Percentiles rank a stretch among this genome's conserved stretches.
phyloP scores from a whole-genome alignment of 2,329 filamentous ascomycete genomes.

The Sporothrix globosa region DNA sequence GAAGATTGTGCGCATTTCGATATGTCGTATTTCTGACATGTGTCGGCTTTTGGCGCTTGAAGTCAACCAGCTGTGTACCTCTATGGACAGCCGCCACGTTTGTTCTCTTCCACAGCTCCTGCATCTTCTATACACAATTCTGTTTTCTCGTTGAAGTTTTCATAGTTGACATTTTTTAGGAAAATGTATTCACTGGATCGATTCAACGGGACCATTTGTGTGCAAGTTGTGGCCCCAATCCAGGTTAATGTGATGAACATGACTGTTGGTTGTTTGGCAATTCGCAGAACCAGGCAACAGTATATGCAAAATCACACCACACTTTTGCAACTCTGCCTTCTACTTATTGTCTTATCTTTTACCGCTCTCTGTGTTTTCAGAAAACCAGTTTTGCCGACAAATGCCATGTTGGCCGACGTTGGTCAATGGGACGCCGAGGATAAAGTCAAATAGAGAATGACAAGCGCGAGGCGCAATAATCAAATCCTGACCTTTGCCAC shows the following conservation, averaged over 20 bases:
- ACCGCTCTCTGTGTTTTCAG: background rate
- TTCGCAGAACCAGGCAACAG: background rate
- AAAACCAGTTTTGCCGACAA: too few relatives aligned
- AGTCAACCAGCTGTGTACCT: constrained; percentile 5
- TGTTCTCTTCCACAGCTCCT: background rate
- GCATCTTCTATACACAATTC: too few relatives aligned
- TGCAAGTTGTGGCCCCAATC: background rate
- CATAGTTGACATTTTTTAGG: too few relatives aligned
- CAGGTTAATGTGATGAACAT: background rate
- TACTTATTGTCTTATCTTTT: background rate
- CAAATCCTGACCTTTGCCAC: background rate
- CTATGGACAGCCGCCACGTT: background rate
- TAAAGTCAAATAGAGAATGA: background rate
- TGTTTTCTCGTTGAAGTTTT: too few relatives aligned
- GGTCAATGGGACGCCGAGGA: background rate
- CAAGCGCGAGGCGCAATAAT: background rate
- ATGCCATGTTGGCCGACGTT: background rate
- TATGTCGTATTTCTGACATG: too few relatives aligned
- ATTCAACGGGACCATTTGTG: background rate
- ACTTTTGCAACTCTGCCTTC: too few relatives aligned
- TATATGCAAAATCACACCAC: background rate
- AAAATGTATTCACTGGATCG: background rate
- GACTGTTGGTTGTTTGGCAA: background rate
- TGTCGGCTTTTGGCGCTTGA: too few relatives aligned
- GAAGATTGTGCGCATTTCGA: too few relatives aligned